phyloP scores from a whole-genome alignment of 495 filamentous ascomycete genomes.

The Hyaloscypha bicolor region DNA sequence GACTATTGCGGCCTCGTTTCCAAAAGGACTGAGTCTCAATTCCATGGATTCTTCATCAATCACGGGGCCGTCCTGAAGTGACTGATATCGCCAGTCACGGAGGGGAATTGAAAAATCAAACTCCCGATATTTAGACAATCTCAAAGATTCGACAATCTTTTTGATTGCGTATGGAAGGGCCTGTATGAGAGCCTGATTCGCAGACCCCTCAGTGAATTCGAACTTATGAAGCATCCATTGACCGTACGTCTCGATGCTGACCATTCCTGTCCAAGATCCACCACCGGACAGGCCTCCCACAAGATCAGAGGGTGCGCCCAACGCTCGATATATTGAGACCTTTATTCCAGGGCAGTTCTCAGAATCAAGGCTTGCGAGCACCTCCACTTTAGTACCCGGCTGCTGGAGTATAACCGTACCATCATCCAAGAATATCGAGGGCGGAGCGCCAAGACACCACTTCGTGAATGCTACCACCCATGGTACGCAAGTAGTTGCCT shows the following conservation, averaged over 20 bases:
- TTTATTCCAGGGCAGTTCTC: not conserved
- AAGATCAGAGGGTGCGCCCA: not conserved
- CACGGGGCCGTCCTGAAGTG: not conserved
- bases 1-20: not conserved
- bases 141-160: not conserved
- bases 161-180: conserved; percentile 2
- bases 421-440: not conserved
- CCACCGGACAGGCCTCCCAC: not conserved
- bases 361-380: not conserved
- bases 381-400: not conserved
- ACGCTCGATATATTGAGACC: not conserved
- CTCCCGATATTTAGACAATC: not conserved
- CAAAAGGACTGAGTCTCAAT: not conserved
- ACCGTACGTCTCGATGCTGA: not conserved
- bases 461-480: conserved; percentile 6
- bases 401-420: not conserved
- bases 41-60: not conserved
- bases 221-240: not conserved
- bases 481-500: not conserved
- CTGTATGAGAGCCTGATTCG: not conserved
- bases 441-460: conserved; percentile 2
- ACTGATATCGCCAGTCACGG: not conserved
- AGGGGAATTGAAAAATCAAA: not conserved
- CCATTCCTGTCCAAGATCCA: conserved; percentile 1
- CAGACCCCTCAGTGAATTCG: not conserved